Conservation (phyloP, 2,329 filamentous ascomycete genomes). For the Dichotomopilus funicola region DNA sequence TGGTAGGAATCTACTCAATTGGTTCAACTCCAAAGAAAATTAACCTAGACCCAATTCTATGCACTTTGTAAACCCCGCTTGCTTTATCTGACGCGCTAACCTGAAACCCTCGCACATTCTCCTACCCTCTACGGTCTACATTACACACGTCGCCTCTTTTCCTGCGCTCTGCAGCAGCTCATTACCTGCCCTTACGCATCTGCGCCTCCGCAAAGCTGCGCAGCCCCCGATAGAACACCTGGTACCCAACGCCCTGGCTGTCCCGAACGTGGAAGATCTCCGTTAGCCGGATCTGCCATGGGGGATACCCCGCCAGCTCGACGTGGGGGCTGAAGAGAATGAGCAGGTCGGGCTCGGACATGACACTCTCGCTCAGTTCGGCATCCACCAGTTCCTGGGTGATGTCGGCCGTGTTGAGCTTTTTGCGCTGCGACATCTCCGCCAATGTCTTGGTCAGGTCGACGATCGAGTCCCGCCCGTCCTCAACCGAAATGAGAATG, state of each 20-base stretch:
- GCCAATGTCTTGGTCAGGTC: slow-evolving; percentile 91
- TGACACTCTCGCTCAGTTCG: slow-evolving; percentile 72
- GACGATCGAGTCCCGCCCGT: slow-evolving; percentile 88
- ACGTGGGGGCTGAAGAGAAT: slow-evolving; percentile 81
- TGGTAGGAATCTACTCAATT: not conserved
- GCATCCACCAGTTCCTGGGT: slow-evolving; percentile 80
- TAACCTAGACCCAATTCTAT: not conserved
- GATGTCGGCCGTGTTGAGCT: slow-evolving; percentile 75
- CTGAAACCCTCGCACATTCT: not conserved
- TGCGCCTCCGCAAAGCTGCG: slow-evolving; percentile 81
- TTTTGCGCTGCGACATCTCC: slow-evolving; percentile 88
- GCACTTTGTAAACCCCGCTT: not conserved
- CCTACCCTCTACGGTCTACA: not conserved
- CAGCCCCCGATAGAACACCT: slow-evolving; percentile 81
- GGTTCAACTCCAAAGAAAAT: not conserved
- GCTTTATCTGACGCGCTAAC: not conserved
- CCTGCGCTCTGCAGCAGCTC: not conserved
- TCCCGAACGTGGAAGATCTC: slow-evolving; percentile 82
- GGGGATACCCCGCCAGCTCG: slow-evolving; percentile 84
- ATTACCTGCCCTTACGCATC: slow-evolving; percentile 69
- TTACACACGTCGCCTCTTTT: not conserved
- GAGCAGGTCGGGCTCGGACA: slow-evolving; percentile 83
- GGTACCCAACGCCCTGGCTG: slow-evolving; percentile 82
- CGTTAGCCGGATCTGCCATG: slow-evolving; percentile 90
- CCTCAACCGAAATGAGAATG: slow-evolving; percentile 77